Conservation (phyloP, 257 asterid species). For the Ehretia macrophylla region DNA sequence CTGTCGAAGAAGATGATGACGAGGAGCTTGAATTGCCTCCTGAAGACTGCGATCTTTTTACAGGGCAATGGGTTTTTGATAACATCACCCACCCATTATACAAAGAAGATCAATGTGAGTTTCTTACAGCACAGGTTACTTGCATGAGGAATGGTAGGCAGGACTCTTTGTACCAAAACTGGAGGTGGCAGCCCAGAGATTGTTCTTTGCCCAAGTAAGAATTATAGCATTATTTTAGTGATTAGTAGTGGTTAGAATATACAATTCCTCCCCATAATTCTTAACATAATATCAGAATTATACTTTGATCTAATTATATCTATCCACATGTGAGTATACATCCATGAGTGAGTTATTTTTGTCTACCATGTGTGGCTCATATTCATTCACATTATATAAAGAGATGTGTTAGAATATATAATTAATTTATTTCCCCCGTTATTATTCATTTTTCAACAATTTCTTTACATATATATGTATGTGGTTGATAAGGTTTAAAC, state of each 20-base stretch:
- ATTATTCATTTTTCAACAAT: too few species aligned
- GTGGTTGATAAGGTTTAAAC: constrained; percentile 68
- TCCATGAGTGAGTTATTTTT: too few species aligned
- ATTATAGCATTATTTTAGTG: neutral
- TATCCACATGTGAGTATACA: too few species aligned
- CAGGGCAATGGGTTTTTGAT: constrained; percentile 72
- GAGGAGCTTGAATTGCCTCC: constrained; percentile 49
- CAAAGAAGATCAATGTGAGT: constrained; percentile 62
- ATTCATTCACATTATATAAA: too few species aligned
- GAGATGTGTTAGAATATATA: too few species aligned
- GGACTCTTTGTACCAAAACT: constrained; percentile 66
- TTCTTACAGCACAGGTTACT: constrained; percentile 77
- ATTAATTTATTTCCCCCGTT: too few species aligned
- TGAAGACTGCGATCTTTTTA: constrained; percentile 60
- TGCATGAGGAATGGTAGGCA: constrained; percentile 69
- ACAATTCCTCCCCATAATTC: too few species aligned
- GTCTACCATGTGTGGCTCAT: too few species aligned
- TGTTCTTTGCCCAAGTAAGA: constrained; percentile 72
- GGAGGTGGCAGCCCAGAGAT: constrained; percentile 92
- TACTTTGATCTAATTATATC: too few species aligned
- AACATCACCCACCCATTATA: constrained; percentile 55
- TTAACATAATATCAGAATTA: too few species aligned
- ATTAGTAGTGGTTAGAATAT: too few species aligned
- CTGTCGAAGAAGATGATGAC: constrained; percentile 14
- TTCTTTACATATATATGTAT: too few species aligned